Conservation (phyloP, 1,284 basidiomycete species). For the Cutaneotrichosporon mucoides region DNA sequence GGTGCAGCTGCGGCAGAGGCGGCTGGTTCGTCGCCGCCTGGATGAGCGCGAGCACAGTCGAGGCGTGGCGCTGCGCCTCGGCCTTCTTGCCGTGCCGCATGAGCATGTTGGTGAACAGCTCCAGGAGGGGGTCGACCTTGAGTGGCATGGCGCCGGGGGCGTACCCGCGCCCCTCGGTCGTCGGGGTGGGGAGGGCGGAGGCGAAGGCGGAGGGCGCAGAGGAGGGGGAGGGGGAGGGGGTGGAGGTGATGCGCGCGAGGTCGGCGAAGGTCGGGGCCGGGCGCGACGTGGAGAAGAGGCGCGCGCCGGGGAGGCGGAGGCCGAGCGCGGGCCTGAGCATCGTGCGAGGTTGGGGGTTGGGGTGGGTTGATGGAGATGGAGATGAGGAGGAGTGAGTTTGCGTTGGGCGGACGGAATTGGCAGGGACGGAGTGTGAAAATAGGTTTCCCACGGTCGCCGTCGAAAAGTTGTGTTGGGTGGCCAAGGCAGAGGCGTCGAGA, state of each 20-base stretch:
- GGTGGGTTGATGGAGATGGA: not conserved
- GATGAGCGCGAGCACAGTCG: conserved; percentile 55
- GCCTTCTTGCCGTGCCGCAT: conserved; percentile 67
- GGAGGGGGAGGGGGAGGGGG: conserved; percentile 3
- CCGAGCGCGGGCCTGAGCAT: conserved; percentile 4
- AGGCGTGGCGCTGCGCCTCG: conserved; percentile 59
- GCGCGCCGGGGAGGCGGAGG: not conserved
- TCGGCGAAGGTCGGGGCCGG: conserved; percentile 13
- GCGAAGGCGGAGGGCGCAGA: conserved; percentile 1
- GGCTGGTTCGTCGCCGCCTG: conserved; percentile 68
- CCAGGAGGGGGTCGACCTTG: conserved; percentile 67
- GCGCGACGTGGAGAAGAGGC: conserved; percentile 7
- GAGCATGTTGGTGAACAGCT: conserved; percentile 64
- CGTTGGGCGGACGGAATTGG: not conserved
- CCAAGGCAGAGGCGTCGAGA: not conserved
- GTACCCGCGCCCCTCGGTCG: conserved; percentile 30
- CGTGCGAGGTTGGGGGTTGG: conserved; percentile 2
- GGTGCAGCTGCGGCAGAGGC: conserved; percentile 69
- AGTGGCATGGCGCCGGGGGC: conserved; percentile 57
- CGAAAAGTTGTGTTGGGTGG: conserved; percentile 16
- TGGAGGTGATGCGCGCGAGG: conserved; percentile 14
- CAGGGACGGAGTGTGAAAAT: not conserved
- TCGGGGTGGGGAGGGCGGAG: conserved; percentile 1
- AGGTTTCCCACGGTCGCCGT: conserved; percentile 31
- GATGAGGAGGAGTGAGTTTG: not conserved